These are phyloP conservation scores for Cornus suecica DNA, from an alignment of 148 eudicot genomes.

Conservation along the genomic window DNA sequence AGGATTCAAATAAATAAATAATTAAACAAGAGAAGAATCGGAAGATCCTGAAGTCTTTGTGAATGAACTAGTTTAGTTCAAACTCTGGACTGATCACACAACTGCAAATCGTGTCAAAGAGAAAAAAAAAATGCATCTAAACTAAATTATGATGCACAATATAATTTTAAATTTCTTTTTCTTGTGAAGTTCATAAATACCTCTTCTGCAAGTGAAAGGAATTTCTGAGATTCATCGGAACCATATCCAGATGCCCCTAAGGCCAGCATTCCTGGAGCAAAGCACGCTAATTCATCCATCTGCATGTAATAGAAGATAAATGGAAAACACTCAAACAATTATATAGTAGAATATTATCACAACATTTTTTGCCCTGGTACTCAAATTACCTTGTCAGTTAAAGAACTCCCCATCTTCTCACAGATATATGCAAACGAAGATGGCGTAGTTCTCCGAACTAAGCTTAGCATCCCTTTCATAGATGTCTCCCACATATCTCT, in stretches of 20 bases:
- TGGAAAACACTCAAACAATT: background rate
- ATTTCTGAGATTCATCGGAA: constrained; percentile 70
- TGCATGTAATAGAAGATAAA: constrained; percentile 29
- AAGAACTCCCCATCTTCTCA: constrained; percentile 67
- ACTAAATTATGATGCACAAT: background rate
- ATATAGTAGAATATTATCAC: background rate
- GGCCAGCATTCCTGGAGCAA: constrained; percentile 98
- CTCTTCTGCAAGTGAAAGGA: constrained; percentile 88
- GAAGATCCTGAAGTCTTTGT: too few species aligned
- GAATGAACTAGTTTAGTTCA: background rate
- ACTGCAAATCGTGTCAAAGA: too few species aligned
- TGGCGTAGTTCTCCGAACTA: constrained; percentile 81
- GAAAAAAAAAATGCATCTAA: background rate
- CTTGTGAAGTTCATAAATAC: constrained; percentile 27
- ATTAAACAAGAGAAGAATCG: too few species aligned
- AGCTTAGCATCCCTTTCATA: constrained; percentile 77
- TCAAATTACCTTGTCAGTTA: constrained; percentile 68
- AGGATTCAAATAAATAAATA: too few species aligned
- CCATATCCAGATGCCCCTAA: constrained; percentile 79
- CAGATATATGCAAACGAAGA: constrained; percentile 81
- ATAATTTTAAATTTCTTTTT: background rate
- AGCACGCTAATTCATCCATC: constrained; percentile 99
- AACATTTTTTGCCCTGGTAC: background rate
- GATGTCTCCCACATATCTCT: constrained; percentile 99
- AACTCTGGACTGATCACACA: background rate